A percentile compares a stretch with the other conserved stretches of the same genome.
phyloP scores from a whole-genome alignment of 2,329 filamentous ascomycete species.

The Knoxdaviesia capensis region DNA sequence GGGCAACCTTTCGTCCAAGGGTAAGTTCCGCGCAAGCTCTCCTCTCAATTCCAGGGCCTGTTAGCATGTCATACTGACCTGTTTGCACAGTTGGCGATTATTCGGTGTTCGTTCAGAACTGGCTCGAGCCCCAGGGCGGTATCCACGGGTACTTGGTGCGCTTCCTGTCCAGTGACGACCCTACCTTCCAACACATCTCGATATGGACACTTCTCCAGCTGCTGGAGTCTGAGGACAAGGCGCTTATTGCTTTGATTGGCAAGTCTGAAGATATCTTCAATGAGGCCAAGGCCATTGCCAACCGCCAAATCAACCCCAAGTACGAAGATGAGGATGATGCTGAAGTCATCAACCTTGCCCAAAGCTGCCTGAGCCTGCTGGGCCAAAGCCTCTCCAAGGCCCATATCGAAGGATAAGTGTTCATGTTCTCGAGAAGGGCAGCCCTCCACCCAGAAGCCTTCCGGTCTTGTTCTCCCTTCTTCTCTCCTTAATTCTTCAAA shows the following conservation, averaged over 20 bases:
- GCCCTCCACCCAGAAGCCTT: not conserved
- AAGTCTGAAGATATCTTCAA: conserved; percentile 81
- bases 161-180: conserved; percentile 83
- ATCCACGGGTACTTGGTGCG: conserved; percentile 89
- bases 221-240: conserved; percentile 84
- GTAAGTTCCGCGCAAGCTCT: conserved; percentile 24
- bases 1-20: conserved; percentile 92
- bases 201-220: conserved; percentile 95
- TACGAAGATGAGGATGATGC: conserved; percentile 68
- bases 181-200: conserved; percentile 97
- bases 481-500: not conserved
- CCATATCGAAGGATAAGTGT: conserved; percentile 54
- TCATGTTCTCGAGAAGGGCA: conserved; percentile 1
- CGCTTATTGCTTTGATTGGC: conserved; percentile 70
- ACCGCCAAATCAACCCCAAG: conserved; percentile 55
- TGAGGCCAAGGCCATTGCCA: conserved; percentile 80
- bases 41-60: not conserved
- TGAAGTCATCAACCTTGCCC: conserved; percentile 79
- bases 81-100: conserved; percentile 65
- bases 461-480: not conserved
- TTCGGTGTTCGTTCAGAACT: conserved; percentile 85
- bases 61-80: not conserved
- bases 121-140: conserved; percentile 78
- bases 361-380: conserved; percentile 72
- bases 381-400: conserved; percentile 58